Evolutionary conservation across 306 rosid species (phyloP).

Genomic region (Casuarina equisetifolia): DNA sequence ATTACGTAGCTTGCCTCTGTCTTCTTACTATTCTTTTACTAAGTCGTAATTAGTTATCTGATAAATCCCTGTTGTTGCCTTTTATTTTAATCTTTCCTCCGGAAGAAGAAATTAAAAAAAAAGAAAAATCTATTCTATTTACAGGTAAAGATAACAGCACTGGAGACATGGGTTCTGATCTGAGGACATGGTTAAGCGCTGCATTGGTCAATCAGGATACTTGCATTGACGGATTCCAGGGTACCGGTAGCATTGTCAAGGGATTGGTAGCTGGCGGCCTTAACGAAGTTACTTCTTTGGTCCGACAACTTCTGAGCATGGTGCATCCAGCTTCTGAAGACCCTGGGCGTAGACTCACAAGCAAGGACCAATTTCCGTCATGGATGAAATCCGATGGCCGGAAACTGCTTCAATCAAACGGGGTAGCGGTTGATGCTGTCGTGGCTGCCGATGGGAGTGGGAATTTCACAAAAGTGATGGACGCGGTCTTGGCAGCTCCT

Average conservation of each 20-base stretch:
- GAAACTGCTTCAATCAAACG: slow-evolving; percentile 48
- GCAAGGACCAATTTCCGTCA: slow-evolving; percentile 35
- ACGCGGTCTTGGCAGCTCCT: slow-evolving; percentile 77
- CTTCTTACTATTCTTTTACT: neutral
- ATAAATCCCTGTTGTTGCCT: neutral
- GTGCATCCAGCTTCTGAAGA: slow-evolving; percentile 32
- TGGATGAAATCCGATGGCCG: slow-evolving; percentile 56
- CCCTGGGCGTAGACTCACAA: neutral
- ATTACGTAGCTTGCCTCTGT: too few species aligned
- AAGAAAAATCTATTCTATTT: neutral
- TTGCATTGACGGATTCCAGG: slow-evolving; percentile 80
- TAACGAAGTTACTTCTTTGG: slow-evolving; percentile 44
- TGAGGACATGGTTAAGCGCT: slow-evolving; percentile 90
- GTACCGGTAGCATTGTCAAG: slow-evolving; percentile 56
- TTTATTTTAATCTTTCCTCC: neutral
- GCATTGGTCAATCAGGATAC: slow-evolving; percentile 66
- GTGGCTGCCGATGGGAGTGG: slow-evolving; percentile 84
- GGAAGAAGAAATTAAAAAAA: too few species aligned
- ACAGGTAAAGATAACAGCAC: slow-evolving; percentile 67
- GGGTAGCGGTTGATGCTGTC: slow-evolving; percentile 39
- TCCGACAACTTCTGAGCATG: slow-evolving; percentile 48
- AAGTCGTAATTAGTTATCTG: neutral
- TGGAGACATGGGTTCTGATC: slow-evolving; percentile 65
- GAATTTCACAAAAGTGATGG: slow-evolving; percentile 52
- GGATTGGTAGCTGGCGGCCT: slow-evolving; percentile 45